phyloP scores from a whole-genome alignment of 2,329 filamentous ascomycete species.

The Paraphaeosphaeria minitans region DNA sequence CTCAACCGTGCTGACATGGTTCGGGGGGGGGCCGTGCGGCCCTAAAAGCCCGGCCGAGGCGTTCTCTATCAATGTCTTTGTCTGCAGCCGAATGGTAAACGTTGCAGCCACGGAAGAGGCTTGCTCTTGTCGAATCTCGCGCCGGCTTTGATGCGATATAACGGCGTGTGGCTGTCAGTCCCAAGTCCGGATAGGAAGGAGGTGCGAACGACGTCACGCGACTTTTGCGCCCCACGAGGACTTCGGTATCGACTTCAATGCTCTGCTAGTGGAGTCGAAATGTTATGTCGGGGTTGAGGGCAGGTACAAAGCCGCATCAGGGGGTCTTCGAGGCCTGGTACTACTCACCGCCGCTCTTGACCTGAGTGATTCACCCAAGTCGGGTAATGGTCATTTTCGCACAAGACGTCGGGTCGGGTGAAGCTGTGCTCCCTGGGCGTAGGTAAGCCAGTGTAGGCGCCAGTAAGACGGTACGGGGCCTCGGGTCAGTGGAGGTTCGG shows the following conservation, averaged over 20 bases:
- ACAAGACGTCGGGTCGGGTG: slow-evolving; percentile 8
- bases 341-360: slow-evolving; percentile 12
- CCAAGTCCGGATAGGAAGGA: slow-evolving; percentile 20
- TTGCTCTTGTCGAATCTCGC: slow-evolving; percentile 9
- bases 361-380: slow-evolving; percentile 5
- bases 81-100: background rate
- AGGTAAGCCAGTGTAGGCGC: slow-evolving; percentile 11
- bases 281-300: background rate
- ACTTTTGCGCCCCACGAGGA: background rate
- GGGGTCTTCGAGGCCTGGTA: background rate
- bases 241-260: background rate
- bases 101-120: slow-evolving; percentile 15
- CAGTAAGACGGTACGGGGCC: slow-evolving; percentile 14
- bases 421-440: slow-evolving; percentile 14
- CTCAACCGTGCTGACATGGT: background rate
- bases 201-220: background rate
- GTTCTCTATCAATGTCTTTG: slow-evolving; percentile 1
- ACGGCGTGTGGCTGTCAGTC: slow-evolving; percentile 18
- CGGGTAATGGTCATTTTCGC: slow-evolving; percentile 12
- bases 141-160: slow-evolving; percentile 6
- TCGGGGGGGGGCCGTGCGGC: background rate
- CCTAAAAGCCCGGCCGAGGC: background rate
- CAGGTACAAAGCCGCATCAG: background rate
- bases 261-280: slow-evolving; percentile 7
- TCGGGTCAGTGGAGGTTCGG: slow-evolving; percentile 2